phyloP scores from a whole-genome alignment of 345 rosid species.

The Aquilaria sinensis region DNA sequence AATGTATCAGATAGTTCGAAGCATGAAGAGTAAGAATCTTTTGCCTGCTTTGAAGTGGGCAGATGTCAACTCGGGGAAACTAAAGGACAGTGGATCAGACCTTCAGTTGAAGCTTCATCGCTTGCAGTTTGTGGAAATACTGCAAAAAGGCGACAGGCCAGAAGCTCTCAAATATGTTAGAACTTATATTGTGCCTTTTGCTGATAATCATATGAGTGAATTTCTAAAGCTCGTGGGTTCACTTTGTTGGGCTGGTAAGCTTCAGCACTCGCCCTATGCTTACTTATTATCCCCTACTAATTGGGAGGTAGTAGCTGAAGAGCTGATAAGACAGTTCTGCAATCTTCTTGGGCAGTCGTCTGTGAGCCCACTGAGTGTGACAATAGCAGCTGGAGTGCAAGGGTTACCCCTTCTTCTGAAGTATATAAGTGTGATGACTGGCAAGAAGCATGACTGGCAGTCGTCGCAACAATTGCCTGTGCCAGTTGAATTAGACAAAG shows the following conservation, averaged over 20 bases:
- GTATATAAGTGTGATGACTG: constrained; percentile 50
- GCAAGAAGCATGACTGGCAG: constrained; percentile 60
- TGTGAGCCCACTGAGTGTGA: constrained; percentile 42
- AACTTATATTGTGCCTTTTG: constrained; percentile 32
- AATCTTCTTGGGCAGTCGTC: constrained; percentile 41
- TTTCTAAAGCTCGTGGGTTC: constrained; percentile 43
- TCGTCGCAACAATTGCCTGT: constrained; percentile 57
- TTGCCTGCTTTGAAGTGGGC: constrained; percentile 64
- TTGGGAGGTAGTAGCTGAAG: constrained; percentile 37
- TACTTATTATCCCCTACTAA: constrained; percentile 32
- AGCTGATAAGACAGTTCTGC: constrained; percentile 51
- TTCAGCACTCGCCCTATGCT: constrained; percentile 44
- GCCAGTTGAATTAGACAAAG: constrained; percentile 48
- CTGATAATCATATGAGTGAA: constrained; percentile 31
- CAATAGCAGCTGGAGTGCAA: constrained; percentile 53
- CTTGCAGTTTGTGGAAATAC: constrained; percentile 55
- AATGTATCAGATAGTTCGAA: constrained; percentile 56
- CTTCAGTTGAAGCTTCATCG: constrained; percentile 60
- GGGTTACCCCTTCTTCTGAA: constrained; percentile 55
- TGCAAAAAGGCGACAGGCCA: constrained; percentile 28
- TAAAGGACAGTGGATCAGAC: constrained; percentile 55
- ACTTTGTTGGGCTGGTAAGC: constrained; percentile 41
- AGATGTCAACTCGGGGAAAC: constrained; percentile 41
- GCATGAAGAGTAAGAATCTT: constrained; percentile 45
- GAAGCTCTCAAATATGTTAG: constrained; percentile 63